These are phyloP conservation scores for Cichorium intybus DNA, from an alignment of 140 eudicot species.

Conservation along the genomic window DNA sequence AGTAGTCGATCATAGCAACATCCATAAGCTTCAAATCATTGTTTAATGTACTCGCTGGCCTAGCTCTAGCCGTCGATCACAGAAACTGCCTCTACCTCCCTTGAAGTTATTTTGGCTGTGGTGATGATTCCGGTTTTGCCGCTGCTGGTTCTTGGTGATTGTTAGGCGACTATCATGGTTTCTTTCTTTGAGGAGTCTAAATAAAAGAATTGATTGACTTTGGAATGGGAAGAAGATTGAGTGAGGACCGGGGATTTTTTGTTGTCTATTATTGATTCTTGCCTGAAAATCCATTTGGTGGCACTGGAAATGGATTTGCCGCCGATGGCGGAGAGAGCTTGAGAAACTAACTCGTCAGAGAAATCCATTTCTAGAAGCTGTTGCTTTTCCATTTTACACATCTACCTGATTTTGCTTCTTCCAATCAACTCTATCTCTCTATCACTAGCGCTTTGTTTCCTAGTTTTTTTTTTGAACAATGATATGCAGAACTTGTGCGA, in stretches of 20 bases:
- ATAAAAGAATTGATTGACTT: conserved; percentile 57
- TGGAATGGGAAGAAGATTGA: conserved; percentile 39
- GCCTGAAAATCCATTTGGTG: conserved; percentile 70
- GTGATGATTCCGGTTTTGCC: conserved; percentile 2
- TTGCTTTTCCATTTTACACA: conserved; percentile 28
- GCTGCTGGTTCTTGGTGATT: conserved; percentile 2
- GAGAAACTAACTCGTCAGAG: conserved; percentile 49
- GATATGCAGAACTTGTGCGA: background rate
- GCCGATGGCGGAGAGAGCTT: conserved; percentile 68
- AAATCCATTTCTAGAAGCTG: conserved; percentile 85
- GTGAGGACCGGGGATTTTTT: conserved; percentile 4
- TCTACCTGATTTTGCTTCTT: background rate
- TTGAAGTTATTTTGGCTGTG: background rate
- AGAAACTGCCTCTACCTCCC: no score
- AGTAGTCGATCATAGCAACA: no score
- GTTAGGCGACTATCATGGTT: conserved; percentile 12
- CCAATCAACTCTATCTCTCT: background rate
- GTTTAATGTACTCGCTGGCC: no score
- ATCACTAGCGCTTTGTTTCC: background rate
- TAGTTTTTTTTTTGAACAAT: background rate
- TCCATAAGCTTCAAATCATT: no score
- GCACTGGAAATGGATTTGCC: conserved; percentile 52
- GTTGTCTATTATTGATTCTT: background rate
- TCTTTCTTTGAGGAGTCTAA: conserved; percentile 28
- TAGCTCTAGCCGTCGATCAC: no score